Base-by-base conservation (phyloP, 306 rosid genomes). In the Dalbergia cultrata region DNA sequence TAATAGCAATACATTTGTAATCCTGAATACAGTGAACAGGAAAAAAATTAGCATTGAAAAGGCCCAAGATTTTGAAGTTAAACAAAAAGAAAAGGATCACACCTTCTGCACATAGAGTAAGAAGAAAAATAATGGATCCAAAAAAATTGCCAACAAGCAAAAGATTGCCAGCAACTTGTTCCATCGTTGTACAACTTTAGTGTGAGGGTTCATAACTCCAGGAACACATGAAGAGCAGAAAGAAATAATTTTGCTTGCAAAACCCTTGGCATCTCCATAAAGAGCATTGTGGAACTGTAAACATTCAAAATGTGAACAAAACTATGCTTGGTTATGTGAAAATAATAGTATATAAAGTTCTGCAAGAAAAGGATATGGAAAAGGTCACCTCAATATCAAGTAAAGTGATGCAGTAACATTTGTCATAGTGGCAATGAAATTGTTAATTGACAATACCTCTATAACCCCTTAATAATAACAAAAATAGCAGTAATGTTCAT, bases 61-160 rank as follows among this genome's bases (percentile, higher is more conserved):
- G 13, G 7, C 17, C 26, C 10, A 54, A 54, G 60, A 58, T 26
- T 31, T 6, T 64, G 54, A 61, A n/a, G 34, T 35, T 8, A 39
- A 72, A 49, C 34, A 43, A 45, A 76, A 76, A 50, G 50, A 61
- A 45, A 54, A 61, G 52, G 56, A 18, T 5, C 9, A 71, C 86
- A 91, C 93, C 90, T 79, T 0, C 5, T 37, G 31, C 58, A 79
- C 88, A 45, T 78, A 79, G 44, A 90, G 85, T 79, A 87, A 26
- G 77, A 88, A 87, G 91, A 90, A 92, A 92, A 89, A 85, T 59
- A 92, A 84, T 2, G 97, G 97, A 68, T 90, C 94, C 39, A 92
- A 72, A 72, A 90, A 92, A 68, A 86, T 78, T 58, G 94, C 90
- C 63, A 85, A 37, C 49, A 90, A 66, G 86, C 94, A 88, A 74